Evolutionary conservation across 257 asterid genomes (phyloP).

Genomic region (Ehretia macrophylla): DNA sequence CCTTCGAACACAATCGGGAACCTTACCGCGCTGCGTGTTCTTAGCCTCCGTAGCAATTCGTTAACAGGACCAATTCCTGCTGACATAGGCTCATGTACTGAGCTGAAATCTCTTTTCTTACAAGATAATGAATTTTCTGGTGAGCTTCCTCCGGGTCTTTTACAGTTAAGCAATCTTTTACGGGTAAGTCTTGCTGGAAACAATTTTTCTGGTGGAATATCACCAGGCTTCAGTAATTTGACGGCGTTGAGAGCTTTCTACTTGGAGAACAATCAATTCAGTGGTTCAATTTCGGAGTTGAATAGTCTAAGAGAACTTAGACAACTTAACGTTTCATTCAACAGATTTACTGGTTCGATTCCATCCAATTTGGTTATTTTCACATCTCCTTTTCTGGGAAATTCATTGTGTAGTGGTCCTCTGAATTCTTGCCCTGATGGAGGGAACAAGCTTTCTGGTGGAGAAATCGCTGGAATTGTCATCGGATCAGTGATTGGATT

Average conservation of each 20-base stretch:
- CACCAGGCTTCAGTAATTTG: constrained; percentile 26
- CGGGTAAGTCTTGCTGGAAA: constrained; percentile 40
- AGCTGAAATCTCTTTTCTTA: constrained; percentile 30
- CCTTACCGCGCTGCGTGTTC: constrained; percentile 39
- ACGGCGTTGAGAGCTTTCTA: constrained; percentile 28
- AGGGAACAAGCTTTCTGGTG: constrained; percentile 28
- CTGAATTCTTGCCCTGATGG: constrained; percentile 31
- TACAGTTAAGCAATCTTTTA: constrained; percentile 30
- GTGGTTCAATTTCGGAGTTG: constrained; percentile 42
- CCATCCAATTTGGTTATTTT: constrained; percentile 35
- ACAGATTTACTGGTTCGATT: constrained; percentile 36
- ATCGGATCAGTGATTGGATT: constrained; percentile 32
- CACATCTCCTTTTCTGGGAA: constrained; percentile 36
- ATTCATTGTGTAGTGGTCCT: constrained; percentile 43
- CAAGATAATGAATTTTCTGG: constrained; percentile 54
- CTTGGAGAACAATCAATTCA: constrained; percentile 50
- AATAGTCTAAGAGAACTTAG: constrained; percentile 15
- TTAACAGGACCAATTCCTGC: constrained; percentile 49
- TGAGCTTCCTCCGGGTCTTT: constrained; percentile 37
- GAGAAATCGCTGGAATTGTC: constrained; percentile 60
- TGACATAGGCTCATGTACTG: constrained; percentile 45
- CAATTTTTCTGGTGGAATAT: constrained; percentile 35
- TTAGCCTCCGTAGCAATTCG: constrained; percentile 58
- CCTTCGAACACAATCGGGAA: constrained; percentile 39
- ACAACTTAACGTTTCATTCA: constrained; percentile 52